Percentiles rank a stretch among this genome's conserved stretches.
Evolutionary conservation across 2,329 filamentous ascomycete species (phyloP).

Genomic region (Aspergillus vadensis): DNA sequence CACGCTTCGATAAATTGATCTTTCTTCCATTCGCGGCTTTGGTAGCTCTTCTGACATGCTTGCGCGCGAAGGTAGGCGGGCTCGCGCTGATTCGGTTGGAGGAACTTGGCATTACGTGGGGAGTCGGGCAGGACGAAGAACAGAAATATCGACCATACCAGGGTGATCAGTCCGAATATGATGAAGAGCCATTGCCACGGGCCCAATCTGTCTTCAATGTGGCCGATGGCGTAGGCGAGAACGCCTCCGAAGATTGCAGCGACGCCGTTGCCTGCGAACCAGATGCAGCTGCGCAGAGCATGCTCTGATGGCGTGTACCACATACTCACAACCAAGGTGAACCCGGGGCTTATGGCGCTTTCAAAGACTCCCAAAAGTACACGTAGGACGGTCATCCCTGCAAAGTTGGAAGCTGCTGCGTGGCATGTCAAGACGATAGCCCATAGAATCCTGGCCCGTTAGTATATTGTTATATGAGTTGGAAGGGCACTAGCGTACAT

Average conservation of each 20-base stretch:
- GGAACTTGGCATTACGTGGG: slow-evolving; percentile 14
- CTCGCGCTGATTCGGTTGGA: slow-evolving; percentile 12
- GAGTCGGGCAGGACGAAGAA: slow-evolving; percentile 17
- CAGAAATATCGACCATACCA: slow-evolving; percentile 11
- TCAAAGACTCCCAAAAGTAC: slow-evolving; percentile 47
- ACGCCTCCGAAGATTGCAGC: slow-evolving; percentile 26
- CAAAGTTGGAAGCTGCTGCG: slow-evolving; percentile 37
- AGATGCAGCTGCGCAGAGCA: slow-evolving; percentile 27
- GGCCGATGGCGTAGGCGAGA: slow-evolving; percentile 23
- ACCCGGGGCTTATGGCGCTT: slow-evolving; percentile 36
- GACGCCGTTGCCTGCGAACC: slow-evolving; percentile 27
- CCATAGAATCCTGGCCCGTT: slow-evolving; percentile 25
- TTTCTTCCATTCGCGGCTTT: slow-evolving; percentile 13
- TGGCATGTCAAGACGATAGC: slow-evolving; percentile 32
- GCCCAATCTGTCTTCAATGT: slow-evolving; percentile 2
- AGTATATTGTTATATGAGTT: not conserved
- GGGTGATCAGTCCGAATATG: slow-evolving; percentile 20
- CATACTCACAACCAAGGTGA: slow-evolving; percentile 36
- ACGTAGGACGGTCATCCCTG: slow-evolving; percentile 40
- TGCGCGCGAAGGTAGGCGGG: slow-evolving; percentile 10
- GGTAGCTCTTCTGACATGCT: slow-evolving; percentile 2
- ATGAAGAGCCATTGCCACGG: slow-evolving; percentile 16
- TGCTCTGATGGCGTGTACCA: slow-evolving; percentile 31
- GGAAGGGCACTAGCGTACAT: slow-evolving; percentile 13
- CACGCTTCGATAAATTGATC: slow-evolving; percentile 37